Conservation (phyloP, 2,329 filamentous ascomycete species). For the Ascochyta rabiei region DNA sequence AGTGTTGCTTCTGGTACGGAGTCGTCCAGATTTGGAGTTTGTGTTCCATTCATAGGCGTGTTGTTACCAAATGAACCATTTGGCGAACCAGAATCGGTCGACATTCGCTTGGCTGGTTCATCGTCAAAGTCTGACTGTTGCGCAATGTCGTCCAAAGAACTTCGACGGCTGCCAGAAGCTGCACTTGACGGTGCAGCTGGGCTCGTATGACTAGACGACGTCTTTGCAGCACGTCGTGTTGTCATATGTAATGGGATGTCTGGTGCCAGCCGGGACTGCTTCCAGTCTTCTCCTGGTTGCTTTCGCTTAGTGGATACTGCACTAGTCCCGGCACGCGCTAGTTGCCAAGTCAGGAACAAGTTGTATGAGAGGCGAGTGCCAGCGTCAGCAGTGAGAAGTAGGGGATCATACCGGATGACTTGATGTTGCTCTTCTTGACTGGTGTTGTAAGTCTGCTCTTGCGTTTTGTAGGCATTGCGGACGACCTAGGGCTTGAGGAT, state of each 20-base stretch:
- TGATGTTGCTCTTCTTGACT: slow-evolving; percentile 11
- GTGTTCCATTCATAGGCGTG: slow-evolving; percentile 35
- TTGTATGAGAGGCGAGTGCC: slow-evolving; percentile 35
- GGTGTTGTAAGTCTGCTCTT: slow-evolving; percentile 28
- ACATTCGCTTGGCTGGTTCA: slow-evolving; percentile 49
- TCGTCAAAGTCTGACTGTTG: slow-evolving; percentile 42
- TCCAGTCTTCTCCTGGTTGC: slow-evolving; percentile 21
- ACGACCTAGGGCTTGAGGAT: neutral
- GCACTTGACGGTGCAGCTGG: slow-evolving; percentile 43
- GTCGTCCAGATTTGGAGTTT: slow-evolving; percentile 33
- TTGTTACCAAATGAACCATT: slow-evolving; percentile 41
- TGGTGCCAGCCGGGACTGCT: slow-evolving; percentile 51
- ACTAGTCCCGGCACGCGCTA: slow-evolving; percentile 39
- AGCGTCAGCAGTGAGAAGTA: slow-evolving; percentile 14
- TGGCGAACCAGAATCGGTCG: slow-evolving; percentile 47
- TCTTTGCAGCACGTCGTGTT: slow-evolving; percentile 52
- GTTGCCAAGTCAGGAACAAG: slow-evolving; percentile 45
- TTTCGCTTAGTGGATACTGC: slow-evolving; percentile 46
- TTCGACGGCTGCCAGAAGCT: slow-evolving; percentile 48
- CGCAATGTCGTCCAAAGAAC: slow-evolving; percentile 45
- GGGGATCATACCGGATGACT: slow-evolving; percentile 28
- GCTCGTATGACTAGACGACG: slow-evolving; percentile 45
- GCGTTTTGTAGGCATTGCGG: slow-evolving; percentile 44
- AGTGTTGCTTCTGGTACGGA: slow-evolving; percentile 25
- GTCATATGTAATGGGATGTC: slow-evolving; percentile 58